Evolutionary conservation across 202 grass and related monocot species (phyloP).

Genomic region (Digitaria exilis): DNA sequence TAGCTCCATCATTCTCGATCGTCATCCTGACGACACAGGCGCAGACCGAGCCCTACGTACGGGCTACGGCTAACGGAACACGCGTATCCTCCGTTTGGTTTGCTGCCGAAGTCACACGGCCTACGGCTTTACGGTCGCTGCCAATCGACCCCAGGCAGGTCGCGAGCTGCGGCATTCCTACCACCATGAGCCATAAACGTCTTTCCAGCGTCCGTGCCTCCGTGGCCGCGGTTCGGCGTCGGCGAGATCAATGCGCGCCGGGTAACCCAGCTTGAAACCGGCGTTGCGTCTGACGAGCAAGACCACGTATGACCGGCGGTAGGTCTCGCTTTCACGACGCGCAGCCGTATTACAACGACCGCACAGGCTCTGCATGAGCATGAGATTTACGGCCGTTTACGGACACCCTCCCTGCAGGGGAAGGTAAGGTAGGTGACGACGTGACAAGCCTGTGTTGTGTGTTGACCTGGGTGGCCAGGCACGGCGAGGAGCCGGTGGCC

Average conservation of each 20-base stretch:
- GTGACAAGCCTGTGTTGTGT: neutral
- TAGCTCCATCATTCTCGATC: no score
- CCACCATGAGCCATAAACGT: neutral
- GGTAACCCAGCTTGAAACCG: neutral
- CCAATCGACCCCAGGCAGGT: no score
- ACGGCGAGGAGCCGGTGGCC: neutral
- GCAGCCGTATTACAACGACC: neutral
- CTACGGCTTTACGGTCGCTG: neutral
- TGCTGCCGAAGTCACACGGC: neutral
- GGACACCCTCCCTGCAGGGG: neutral
- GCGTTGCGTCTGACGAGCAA: slow-evolving; percentile 5
- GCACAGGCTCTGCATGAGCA: neutral
- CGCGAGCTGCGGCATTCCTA: neutral
- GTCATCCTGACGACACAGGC: no score
- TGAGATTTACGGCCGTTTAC: no score
- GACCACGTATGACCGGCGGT: neutral
- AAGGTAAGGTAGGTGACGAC: neutral
- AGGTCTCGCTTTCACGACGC: neutral
- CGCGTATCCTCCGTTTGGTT: no score
- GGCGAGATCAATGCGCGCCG: neutral
- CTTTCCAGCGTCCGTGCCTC: neutral
- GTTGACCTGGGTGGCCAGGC: slow-evolving; percentile 18
- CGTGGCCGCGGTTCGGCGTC: neutral
- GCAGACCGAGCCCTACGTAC: no score
- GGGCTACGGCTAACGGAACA: no score